Base-by-base conservation (phyloP, 2,329 filamentous ascomycete species). In the Septoria linicola region DNA sequence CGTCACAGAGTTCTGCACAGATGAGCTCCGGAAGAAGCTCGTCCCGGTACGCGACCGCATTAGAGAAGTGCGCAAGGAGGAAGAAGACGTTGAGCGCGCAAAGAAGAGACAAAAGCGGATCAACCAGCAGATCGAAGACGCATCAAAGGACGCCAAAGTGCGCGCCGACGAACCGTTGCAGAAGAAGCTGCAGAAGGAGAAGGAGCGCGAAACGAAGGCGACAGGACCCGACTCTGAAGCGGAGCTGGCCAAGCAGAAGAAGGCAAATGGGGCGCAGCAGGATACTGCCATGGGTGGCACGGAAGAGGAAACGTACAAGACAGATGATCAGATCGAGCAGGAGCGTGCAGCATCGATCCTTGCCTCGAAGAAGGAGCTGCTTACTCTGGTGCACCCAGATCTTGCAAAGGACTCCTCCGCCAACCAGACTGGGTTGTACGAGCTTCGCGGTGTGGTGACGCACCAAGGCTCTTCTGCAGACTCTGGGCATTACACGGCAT, bases 401-500 rank as follows among this genome's bases (percentile, higher is more conserved):
- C 77, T 96, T 41, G 80, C 81, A 41, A 79, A 83, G 30, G 91
- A 97, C 65, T 83, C 87, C 13, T 87, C 89, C 16, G 84, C 89
- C 46, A 97, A 97, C 73, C 89, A 92, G 70, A 96, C 91, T 2
- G 93, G 93, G 34, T 79, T 99, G 27, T 99, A 97, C 71, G 92
- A 99, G 73, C 82, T 99, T 37, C 84, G 92, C 20, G 93, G 89
- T 41, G 87, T 99, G 4, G 88, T 99, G 53, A 96, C 95, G 23
- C 93, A 99, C 71, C 93, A 99, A 72, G 93, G 93, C 56, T 89
- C 91, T 53, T 95, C 90, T 67, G 93, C 93, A 16, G 93, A 99
- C 72, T 96, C 92, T 64, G 93, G 93, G 6, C 93, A 99, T 73
- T 99, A 99, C 77, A 99, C 95, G 3, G 86, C 91, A 0, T 99